Percentiles rank a stretch among this genome's conserved stretches.
phyloP scores from a whole-genome alignment of 2,329 filamentous ascomycete genomes.

The Ambrosiella xylebori region DNA sequence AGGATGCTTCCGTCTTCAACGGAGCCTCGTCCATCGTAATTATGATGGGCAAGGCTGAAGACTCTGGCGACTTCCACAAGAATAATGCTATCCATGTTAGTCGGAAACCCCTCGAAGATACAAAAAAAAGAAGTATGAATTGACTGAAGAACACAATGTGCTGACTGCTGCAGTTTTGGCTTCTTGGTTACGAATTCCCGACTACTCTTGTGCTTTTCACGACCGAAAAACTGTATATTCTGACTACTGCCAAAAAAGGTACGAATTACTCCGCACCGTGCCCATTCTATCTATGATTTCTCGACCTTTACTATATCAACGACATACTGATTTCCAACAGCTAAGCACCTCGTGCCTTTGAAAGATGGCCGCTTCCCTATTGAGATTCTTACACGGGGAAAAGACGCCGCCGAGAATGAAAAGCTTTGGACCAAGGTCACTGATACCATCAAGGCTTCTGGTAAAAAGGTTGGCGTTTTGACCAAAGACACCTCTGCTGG shows the following conservation, averaged over 20 bases:
- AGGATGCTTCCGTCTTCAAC: constrained; percentile 59
- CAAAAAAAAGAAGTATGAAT: constrained; percentile 4
- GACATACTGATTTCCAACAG: constrained; percentile 27
- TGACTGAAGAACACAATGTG: background rate
- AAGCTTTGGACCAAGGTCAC: constrained; percentile 75
- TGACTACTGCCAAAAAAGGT: constrained; percentile 98
- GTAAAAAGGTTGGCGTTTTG: constrained; percentile 79
- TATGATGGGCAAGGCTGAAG: constrained; percentile 89
- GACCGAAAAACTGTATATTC: constrained; percentile 68
- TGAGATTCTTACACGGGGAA: constrained; percentile 80
- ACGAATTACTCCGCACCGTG: constrained; percentile 10
- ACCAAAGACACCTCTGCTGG: constrained; percentile 71
- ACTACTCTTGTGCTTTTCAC: constrained; percentile 90
- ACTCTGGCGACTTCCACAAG: constrained; percentile 76
- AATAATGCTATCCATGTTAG: constrained; percentile 83
- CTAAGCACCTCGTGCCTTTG: constrained; percentile 80
- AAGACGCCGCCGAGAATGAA: constrained; percentile 79
- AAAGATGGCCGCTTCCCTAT: constrained; percentile 86
- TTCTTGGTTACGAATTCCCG: constrained; percentile 95
- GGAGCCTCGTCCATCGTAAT: constrained; percentile 76
- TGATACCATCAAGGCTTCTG: constrained; percentile 72
- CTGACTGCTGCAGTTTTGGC: constrained; percentile 60
- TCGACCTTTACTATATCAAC: constrained; percentile 1
- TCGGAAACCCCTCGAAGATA: background rate
- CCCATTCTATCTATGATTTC: background rate